Evolutionary conservation across 768 basidiomycete genomes (phyloP).

Genomic region (Dacryopinax primogenitus): DNA sequence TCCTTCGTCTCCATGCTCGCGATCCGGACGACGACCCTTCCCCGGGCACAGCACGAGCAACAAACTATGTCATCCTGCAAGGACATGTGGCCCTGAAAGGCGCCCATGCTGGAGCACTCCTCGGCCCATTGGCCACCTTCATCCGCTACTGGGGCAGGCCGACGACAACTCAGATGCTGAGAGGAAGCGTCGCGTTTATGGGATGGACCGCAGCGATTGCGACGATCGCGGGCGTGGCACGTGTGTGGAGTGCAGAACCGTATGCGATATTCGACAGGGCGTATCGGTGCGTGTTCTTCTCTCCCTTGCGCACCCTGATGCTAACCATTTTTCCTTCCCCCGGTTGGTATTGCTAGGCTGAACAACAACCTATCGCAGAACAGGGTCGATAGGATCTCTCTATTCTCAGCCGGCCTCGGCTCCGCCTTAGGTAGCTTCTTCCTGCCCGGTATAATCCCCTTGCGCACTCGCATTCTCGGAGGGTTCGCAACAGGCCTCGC

Average conservation of each 20-base stretch:
- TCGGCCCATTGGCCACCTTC: neutral
- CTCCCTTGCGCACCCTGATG: too few species aligned
- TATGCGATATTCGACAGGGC: neutral
- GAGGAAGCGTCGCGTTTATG: neutral
- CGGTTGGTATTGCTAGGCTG: neutral
- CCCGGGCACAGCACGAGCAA: neutral
- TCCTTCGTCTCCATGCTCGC: neutral
- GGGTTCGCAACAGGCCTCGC: neutral
- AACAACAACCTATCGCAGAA: neutral
- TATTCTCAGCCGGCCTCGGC: neutral
- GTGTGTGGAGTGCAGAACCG: neutral
- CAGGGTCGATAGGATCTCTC: neutral
- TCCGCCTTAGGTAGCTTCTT: neutral
- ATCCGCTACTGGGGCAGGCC: neutral
- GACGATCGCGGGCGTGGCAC: neutral
- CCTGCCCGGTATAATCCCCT: neutral
- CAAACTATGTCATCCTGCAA: neutral
- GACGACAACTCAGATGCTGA: neutral
- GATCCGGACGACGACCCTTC: neutral
- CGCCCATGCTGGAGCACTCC: neutral
- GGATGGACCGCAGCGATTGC: neutral
- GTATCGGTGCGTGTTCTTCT: neutral
- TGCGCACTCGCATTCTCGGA: neutral
- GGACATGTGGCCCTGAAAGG: neutral
- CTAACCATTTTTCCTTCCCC: too few species aligned